Conservation (phyloP, 176 grass and related monocot genomes). For the Pontederia paniculata region DNA sequence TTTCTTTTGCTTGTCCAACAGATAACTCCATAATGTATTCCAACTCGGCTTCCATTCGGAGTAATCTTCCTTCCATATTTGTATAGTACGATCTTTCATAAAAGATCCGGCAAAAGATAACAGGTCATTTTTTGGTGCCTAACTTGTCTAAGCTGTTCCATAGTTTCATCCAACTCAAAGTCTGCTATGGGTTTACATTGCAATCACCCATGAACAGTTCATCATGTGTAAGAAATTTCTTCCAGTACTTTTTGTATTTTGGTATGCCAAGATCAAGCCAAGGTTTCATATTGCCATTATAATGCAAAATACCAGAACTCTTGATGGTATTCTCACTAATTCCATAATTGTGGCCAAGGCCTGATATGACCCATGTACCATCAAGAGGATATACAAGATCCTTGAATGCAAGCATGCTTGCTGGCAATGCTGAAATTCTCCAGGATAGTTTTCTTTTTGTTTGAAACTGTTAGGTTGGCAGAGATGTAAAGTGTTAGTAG, state of each 20-base stretch:
- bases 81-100: no score
- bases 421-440: constrained; percentile 62
- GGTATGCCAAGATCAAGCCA: constrained; percentile 94
- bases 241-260: constrained; percentile 80
- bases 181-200: constrained; percentile 68
- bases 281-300: constrained; percentile 94
- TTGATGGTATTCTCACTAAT: constrained; percentile 30
- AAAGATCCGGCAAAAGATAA: no score
- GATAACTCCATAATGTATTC: no score
- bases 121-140: not conserved
- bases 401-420: constrained; percentile 76
- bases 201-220: constrained; percentile 88
- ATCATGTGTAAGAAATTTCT: constrained; percentile 57
- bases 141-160: constrained; percentile 2
- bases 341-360: constrained; percentile 69
- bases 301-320: constrained; percentile 58
- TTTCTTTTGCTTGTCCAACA: no score
- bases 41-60: not conserved
- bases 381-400: constrained; percentile 71
- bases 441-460: constrained; percentile 39
- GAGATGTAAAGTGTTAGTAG: not conserved
- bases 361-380: constrained; percentile 51
- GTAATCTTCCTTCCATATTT: no score
- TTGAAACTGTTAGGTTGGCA: constrained; percentile 39
- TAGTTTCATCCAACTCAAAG: constrained; percentile 6